Conservation (phyloP, 257 asterid genomes). For the Cruciata laevipes region DNA sequence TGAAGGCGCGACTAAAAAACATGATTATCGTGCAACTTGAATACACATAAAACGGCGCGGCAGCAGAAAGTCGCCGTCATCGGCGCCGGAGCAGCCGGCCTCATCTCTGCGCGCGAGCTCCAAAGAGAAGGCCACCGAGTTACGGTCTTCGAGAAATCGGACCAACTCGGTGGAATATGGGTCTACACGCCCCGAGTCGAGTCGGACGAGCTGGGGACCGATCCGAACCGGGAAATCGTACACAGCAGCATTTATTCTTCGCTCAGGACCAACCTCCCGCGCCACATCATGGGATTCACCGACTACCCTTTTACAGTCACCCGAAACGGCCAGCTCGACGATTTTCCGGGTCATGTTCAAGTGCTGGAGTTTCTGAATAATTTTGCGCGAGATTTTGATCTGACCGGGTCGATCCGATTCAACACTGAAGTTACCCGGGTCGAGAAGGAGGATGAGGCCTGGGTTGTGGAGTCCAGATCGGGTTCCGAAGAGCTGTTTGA, state of each 20-base stretch:
- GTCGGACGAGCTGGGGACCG: conserved; percentile 14
- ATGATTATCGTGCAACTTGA: neutral
- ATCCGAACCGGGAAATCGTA: conserved; percentile 10
- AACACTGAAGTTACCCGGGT: conserved; percentile 38
- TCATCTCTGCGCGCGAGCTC: conserved; percentile 42
- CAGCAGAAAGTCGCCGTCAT: conserved; percentile 46
- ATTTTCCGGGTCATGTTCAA: conserved; percentile 17
- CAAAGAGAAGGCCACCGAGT: conserved; percentile 30
- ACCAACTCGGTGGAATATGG: conserved; percentile 21
- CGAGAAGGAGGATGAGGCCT: conserved; percentile 24
- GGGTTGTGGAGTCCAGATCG: conserved; percentile 42
- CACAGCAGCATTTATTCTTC: conserved; percentile 18
- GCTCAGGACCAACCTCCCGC: conserved; percentile 16
- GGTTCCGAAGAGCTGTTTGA: conserved; percentile 15
- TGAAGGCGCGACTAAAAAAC: too few species aligned
- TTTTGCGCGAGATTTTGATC: conserved; percentile 34
- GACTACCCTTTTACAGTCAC: conserved; percentile 10
- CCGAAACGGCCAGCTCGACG: neutral
- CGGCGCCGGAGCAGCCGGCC: conserved; percentile 51
- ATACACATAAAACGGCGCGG: neutral
- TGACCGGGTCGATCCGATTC: conserved; percentile 38
- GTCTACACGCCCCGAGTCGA: conserved; percentile 5
- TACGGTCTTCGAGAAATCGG: conserved; percentile 38
- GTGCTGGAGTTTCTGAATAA: conserved; percentile 26
- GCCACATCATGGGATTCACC: conserved; percentile 11